phyloP scores from a whole-genome alignment of 2,329 filamentous ascomycete genomes.

The Fusarium concolor region DNA sequence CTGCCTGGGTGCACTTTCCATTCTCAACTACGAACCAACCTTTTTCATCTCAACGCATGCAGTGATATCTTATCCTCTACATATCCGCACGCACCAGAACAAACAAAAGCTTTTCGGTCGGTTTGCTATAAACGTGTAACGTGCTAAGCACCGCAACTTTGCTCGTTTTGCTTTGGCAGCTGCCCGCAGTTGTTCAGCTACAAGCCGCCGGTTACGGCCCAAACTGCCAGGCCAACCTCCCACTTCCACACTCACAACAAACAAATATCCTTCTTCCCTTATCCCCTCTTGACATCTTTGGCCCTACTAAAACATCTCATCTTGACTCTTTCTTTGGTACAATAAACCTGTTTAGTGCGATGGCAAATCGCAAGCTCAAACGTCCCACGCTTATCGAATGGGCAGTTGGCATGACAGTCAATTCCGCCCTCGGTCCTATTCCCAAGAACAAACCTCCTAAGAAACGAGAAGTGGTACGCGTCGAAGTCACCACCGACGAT shows the following conservation, averaged over 20 bases:
- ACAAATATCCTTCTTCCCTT: neutral
- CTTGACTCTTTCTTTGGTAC: constrained; percentile 14
- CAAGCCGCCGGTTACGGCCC: neutral
- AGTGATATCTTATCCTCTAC: neutral
- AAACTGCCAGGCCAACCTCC: neutral
- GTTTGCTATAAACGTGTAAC: neutral
- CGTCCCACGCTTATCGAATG: constrained; percentile 55
- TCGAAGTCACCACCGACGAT: constrained; percentile 63
- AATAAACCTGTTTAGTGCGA: constrained; percentile 3
- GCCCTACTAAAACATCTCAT: neutral
- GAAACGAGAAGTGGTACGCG: constrained; percentile 51
- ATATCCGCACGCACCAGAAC: neutral
- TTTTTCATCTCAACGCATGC: neutral
- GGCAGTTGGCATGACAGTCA: constrained; percentile 54
- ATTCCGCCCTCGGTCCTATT: constrained; percentile 45
- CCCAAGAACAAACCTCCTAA: constrained; percentile 44
- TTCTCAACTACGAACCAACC: constrained; percentile 42
- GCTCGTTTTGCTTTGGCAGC: constrained; percentile 7
- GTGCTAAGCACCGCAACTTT: neutral
- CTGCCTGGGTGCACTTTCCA: constrained; percentile 69
- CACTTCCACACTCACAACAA: neutral
- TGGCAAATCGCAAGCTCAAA: constrained; percentile 35
- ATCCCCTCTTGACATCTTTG: constrained; percentile 7
- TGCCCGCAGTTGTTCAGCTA: constrained; percentile 17
- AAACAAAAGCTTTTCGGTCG: neutral